These are phyloP conservation scores for Tardiomyces digboiensis DNA, from an alignment of 1,139 yeast genomes.

Conservation along the genomic window DNA sequence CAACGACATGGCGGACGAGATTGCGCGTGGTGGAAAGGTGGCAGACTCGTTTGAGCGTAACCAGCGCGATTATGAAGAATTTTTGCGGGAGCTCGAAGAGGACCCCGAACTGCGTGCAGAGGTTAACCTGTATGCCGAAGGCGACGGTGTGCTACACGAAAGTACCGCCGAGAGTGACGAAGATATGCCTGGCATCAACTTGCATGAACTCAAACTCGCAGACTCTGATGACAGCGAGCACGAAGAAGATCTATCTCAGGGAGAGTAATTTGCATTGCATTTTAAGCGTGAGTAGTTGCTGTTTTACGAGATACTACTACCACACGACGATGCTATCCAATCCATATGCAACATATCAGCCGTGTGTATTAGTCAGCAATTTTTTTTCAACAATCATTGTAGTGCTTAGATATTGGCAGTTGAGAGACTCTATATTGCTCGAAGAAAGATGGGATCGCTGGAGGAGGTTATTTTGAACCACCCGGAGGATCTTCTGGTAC, in stretches of 20 bases:
- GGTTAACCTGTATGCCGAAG: constrained; percentile 77
- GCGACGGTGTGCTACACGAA: constrained; percentile 11
- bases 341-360: neutral
- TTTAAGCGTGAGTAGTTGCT: no score
- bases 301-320: neutral
- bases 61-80: constrained; percentile 89
- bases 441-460: neutral
- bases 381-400: no score
- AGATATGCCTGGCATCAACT: constrained; percentile 16
- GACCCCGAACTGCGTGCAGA: constrained; percentile 92
- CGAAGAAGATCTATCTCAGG: no score
- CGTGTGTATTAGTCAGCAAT: neutral
- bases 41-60: constrained; percentile 75
- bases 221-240: constrained; percentile 31
- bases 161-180: constrained; percentile 19
- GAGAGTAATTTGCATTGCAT: no score
- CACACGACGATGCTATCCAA: no score
- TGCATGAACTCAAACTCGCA: constrained; percentile 24
- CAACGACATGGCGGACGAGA: constrained; percentile 63
- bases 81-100: constrained; percentile 96
- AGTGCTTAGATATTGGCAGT: no score
- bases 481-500: constrained; percentile 23
- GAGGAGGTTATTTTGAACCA: constrained; percentile 39
- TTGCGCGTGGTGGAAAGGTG: constrained; percentile 4
- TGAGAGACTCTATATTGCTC: no score